Evolutionary conservation across 352 stramenopile genomes (phyloP).

Genomic region (Salisapilia sapeloensis): DNA sequence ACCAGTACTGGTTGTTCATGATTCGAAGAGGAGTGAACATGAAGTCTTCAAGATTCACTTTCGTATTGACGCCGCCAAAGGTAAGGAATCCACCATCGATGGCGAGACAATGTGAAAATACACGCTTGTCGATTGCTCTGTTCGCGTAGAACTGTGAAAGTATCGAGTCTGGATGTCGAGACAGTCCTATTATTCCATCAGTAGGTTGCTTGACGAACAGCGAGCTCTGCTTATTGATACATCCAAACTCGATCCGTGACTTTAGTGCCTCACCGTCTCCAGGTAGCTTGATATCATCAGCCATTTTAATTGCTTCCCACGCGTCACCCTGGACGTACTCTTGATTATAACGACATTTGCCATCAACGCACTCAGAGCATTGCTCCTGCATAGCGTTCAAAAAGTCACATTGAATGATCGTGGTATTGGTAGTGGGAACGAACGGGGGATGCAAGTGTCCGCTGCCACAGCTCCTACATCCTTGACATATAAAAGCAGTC

Average conservation of each 20-base stretch:
- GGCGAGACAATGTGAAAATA: conserved; percentile 90
- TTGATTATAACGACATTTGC: conserved; percentile 82
- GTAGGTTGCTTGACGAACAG: conserved; percentile 86
- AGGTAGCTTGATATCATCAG: conserved; percentile 43
- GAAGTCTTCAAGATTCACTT: conserved; percentile 54
- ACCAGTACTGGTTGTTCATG: conserved; percentile 70
- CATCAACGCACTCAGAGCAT: conserved; percentile 14
- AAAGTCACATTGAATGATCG: conserved; percentile 24
- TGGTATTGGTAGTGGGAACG: conserved; percentile 19
- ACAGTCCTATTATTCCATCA: conserved; percentile 97
- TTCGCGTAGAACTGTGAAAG: conserved; percentile 82
- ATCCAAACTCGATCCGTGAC: conserved; percentile 84
- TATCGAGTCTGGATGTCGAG: conserved; percentile 73
- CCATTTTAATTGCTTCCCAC: conserved; percentile 82
- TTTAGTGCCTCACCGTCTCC: conserved; percentile 6
- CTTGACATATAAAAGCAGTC: conserved; percentile 90
- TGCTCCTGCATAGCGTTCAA: conserved; percentile 12
- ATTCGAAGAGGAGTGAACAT: conserved; percentile 71
- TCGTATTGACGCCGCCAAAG: conserved; percentile 77
- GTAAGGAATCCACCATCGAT: conserved; percentile 82
- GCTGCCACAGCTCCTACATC: conserved; percentile 76
- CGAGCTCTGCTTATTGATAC: conserved; percentile 82
- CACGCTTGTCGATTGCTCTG: conserved; percentile 59
- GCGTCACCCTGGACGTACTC: conserved; percentile 88
- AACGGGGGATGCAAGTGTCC: conserved; percentile 76